These are phyloP conservation scores for Cyberlindnera samutprakarnensis DNA, from an alignment of 805 yeast species.

Conservation along the genomic window DNA sequence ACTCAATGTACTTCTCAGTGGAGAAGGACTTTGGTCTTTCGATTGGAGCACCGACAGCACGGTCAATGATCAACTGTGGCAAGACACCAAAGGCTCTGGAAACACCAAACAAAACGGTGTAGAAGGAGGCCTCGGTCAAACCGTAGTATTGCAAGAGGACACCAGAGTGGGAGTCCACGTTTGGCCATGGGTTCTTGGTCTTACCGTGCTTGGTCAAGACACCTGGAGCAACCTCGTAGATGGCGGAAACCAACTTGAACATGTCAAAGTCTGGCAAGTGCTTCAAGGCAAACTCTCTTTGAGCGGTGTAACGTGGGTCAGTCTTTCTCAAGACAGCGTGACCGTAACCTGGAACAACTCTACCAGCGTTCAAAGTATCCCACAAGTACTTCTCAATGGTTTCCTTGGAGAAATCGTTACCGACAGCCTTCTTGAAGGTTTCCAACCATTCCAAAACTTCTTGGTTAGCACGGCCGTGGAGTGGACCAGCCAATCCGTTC, in stretches of 20 bases:
- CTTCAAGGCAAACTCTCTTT: slow-evolving; percentile 70
- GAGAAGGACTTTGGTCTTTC: slow-evolving; percentile 93
- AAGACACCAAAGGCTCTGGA: slow-evolving; percentile 82
- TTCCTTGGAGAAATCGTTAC: slow-evolving; percentile 61
- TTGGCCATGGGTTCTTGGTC: slow-evolving; percentile 92
- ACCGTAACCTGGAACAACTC: slow-evolving; percentile 87
- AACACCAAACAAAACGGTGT: slow-evolving; percentile 82
- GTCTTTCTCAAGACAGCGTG: slow-evolving; percentile 86
- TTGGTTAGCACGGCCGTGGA: slow-evolving; percentile 85
- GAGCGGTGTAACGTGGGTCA: slow-evolving; percentile 83
- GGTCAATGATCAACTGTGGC: slow-evolving; percentile 78
- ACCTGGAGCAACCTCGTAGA: slow-evolving; percentile 76
- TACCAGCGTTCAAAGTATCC: slow-evolving; percentile 73
- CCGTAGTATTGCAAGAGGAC: slow-evolving; percentile 82
- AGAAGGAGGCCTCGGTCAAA: slow-evolving; percentile 71
- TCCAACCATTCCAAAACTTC: slow-evolving; percentile 79
- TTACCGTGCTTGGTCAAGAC: slow-evolving; percentile 80
- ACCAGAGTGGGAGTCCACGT: slow-evolving; percentile 85
- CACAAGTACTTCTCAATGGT: slow-evolving; percentile 71
- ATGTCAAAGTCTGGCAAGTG: slow-evolving; percentile 75
- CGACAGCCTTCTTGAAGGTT: slow-evolving; percentile 48
- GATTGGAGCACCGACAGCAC: slow-evolving; percentile 75
- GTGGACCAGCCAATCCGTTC: slow-evolving; percentile 82
- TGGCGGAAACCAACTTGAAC: slow-evolving; percentile 70
- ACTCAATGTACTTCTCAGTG: slow-evolving; percentile 83